These are phyloP conservation scores for Kitagawia praeruptora DNA, from an alignment of 129 eudicot genomes.

Conservation along the genomic window DNA sequence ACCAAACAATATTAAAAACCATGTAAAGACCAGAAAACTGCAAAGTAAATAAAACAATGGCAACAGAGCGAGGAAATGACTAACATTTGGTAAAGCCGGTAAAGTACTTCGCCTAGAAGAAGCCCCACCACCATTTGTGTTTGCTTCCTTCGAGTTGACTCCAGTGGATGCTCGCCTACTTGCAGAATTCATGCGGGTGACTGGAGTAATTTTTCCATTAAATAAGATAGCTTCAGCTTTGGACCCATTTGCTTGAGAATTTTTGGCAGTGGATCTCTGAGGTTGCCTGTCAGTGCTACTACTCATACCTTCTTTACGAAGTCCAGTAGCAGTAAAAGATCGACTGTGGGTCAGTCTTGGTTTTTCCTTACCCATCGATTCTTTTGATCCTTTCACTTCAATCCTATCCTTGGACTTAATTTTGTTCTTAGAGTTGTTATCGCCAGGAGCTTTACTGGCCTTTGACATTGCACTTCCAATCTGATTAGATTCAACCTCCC, in stretches of 20 bases:
- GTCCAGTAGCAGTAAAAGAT: constrained; percentile 56
- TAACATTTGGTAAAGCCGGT: constrained; percentile 31
- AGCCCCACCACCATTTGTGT: constrained; percentile 14
- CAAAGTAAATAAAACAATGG: not conserved
- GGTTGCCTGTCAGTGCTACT: constrained; percentile 57
- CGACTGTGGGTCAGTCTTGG: constrained; percentile 50
- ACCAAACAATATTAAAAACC: constrained; percentile 16
- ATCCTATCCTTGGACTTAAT: constrained; percentile 32
- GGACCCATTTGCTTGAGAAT: constrained; percentile 23
- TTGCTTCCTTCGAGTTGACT: constrained; percentile 34
- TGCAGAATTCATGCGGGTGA: constrained; percentile 21
- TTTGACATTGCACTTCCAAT: constrained; percentile 23
- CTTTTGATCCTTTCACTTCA: constrained; percentile 26
- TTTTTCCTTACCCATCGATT: constrained; percentile 27
- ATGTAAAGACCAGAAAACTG: constrained; percentile 3
- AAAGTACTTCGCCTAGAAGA: constrained; percentile 31
- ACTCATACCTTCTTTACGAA: constrained; percentile 34
- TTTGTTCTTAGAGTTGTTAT: constrained; percentile 27
- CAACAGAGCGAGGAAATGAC: constrained; percentile 35
- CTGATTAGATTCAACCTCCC: constrained; percentile 30
- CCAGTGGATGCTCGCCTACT: constrained; percentile 40
- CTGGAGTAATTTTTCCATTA: constrained; percentile 23
- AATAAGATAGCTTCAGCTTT: constrained; percentile 24
- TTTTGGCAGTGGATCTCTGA: constrained; percentile 20
- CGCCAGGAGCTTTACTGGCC: constrained; percentile 21